Evolutionary conservation across 805 yeast genomes (phyloP).

Genomic region (Scheffersomyces lignosus): DNA sequence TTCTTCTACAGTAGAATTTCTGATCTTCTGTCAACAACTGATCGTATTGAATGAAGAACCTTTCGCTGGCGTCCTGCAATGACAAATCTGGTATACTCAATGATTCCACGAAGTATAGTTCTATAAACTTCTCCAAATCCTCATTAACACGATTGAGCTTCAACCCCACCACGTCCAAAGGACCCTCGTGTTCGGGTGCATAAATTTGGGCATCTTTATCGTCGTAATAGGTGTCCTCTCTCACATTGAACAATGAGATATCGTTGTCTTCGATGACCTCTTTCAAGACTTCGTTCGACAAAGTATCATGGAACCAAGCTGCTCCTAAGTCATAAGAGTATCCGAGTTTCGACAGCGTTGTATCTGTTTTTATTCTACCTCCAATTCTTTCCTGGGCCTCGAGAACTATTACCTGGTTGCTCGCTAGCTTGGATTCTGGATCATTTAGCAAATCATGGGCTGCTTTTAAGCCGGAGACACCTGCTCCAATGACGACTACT

Average conservation of each 20-base stretch:
- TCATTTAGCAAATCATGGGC: conserved; percentile 24
- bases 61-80: conserved; percentile 47
- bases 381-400: conserved; percentile 26
- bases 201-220: conserved; percentile 40
- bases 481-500: conserved; percentile 23
- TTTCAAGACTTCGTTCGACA: conserved; percentile 51
- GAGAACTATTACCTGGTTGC: conserved; percentile 16
- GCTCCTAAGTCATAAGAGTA: conserved; percentile 76
- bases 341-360: conserved; percentile 15
- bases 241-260: conserved; percentile 14
- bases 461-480: conserved; percentile 25
- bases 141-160: conserved; percentile 39
- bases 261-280: conserved; percentile 17
- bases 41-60: conserved; percentile 48
- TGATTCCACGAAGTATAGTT: conserved; percentile 52
- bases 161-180: conserved; percentile 25
- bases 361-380: conserved; percentile 22
- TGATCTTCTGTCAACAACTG: conserved; percentile 53
- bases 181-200: conserved; percentile 28
- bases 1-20: conserved; percentile 48
- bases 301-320: conserved; percentile 86
- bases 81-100: conserved; percentile 52
- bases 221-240: conserved; percentile 44
- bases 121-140: conserved; percentile 62
- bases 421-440: conserved; percentile 10